A percentile compares a stretch with the other conserved stretches of the same genome.
Conservation (phyloP, 2,329 filamentous ascomycete species). For the Lasiodiplodia sp. region DNA sequence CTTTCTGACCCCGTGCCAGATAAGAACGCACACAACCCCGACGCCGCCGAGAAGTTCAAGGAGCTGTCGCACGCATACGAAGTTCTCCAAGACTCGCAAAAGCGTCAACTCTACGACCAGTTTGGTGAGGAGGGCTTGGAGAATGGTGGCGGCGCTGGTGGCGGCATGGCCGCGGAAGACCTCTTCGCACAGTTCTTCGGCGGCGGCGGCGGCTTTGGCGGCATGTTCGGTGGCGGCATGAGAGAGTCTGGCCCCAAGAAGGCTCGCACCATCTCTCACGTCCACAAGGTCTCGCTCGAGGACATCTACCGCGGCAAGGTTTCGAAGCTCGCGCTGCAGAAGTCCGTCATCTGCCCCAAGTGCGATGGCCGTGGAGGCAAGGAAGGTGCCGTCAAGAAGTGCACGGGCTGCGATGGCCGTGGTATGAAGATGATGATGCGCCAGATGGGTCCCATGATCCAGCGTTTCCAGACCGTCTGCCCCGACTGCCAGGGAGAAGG, state of each 20-base stretch:
- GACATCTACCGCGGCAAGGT: constrained; percentile 98
- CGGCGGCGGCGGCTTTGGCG: constrained; percentile 72
- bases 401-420: constrained; percentile 85
- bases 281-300: constrained; percentile 97
- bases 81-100: constrained; percentile 88
- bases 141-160: constrained; percentile 73
- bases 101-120: constrained; percentile 92
- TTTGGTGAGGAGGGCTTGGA: constrained; percentile 97
- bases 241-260: constrained; percentile 83
- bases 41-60: constrained; percentile 97
- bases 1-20: constrained; percentile 62
- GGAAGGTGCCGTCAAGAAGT: constrained; percentile 96
- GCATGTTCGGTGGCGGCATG: constrained; percentile 72
- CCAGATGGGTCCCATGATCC: constrained; percentile 99
- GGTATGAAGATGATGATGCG: constrained; percentile 99
- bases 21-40: constrained; percentile 95
- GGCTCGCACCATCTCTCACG: constrained; percentile 96
- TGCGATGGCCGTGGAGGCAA: constrained; percentile 95
- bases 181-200: constrained; percentile 97
- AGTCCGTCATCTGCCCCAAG: constrained; percentile 94
- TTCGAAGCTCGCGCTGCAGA: constrained; percentile 95
- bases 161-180: constrained; percentile 94
- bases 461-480: constrained; percentile 99
- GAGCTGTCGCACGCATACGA: constrained; percentile 96
- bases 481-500: constrained; percentile 97